A percentile compares a stretch with the other conserved stretches of the same genome.
These are phyloP conservation scores for Saprolegnia parasitica DNA, from an alignment of 352 stramenopile species.

Conservation along the genomic window DNA sequence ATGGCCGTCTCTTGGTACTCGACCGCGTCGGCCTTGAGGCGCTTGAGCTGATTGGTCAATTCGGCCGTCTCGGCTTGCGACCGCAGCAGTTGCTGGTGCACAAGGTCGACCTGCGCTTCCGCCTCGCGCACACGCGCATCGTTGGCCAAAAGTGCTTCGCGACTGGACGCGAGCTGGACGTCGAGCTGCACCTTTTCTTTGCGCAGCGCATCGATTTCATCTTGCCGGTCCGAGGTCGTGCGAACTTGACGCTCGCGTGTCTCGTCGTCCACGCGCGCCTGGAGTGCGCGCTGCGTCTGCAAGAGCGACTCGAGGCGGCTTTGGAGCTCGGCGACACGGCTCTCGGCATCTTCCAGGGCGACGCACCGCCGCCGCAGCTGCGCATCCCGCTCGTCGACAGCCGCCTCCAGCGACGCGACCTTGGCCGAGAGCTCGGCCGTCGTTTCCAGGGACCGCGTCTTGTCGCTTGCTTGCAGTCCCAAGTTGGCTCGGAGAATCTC, in stretches of 20 bases:
- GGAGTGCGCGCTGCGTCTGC: not conserved
- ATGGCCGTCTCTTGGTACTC: not conserved
- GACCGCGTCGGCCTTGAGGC: constrained; percentile 19
- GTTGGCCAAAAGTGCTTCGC: not conserved
- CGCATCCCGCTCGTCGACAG: constrained; percentile 61
- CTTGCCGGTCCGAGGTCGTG: not conserved
- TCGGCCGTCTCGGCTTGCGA: constrained; percentile 4
- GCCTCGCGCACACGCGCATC: not conserved
- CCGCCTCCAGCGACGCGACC: constrained; percentile 62
- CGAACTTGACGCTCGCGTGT: too few species aligned
- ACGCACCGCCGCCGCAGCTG: constrained; percentile 62
- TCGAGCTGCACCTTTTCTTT: constrained; percentile 11
- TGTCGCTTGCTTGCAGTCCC: constrained; percentile 45
- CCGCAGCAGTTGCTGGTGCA: not conserved
- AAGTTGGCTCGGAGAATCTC: constrained; percentile 56
- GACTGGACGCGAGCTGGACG: not conserved
- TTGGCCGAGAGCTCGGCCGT: constrained; percentile 33
- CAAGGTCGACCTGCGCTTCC: not conserved
- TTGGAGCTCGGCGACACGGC: constrained; percentile 48
- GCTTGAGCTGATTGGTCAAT: constrained; percentile 12
- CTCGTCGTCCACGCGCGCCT: not conserved
- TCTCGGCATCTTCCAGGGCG: constrained; percentile 52
- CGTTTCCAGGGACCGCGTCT: constrained; percentile 57
- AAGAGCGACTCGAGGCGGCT: constrained; percentile 42
- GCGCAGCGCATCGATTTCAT: constrained; percentile 3